Base-by-base conservation (phyloP, 78 protist genomes). In the Chrysochromulina parva region DNA sequence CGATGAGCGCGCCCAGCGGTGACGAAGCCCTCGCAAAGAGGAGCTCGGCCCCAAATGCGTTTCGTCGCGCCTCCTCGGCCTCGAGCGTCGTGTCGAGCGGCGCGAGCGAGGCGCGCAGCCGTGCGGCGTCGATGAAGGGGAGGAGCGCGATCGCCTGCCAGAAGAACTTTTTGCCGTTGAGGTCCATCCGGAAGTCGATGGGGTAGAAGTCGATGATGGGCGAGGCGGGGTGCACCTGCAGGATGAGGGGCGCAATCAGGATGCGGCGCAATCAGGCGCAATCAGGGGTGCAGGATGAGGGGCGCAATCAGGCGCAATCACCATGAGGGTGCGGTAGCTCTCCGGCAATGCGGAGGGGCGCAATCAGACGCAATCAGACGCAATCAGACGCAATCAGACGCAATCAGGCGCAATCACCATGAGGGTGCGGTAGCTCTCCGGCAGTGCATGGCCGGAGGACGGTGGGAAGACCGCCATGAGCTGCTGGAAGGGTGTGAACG, bases 391-490 rank as follows among this genome's bases (percentile, higher is more conserved):
- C 38, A 38, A 38, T 38, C 38, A 38, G 38, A 0, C n/a, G n/a
- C n/a, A n/a, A n/a, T n/a, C n/a, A n/a, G n/a, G n/a, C n/a, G n/a
- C n/a, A n/a, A n/a, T n/a, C n/a, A n/a, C n/a, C 97, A 97, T 96
- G 52, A 96, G 69, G 57, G 28, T 53, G 81, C 89, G 91, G 93
- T 89, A 94, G 9, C 92, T 59, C n/a, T 24, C 81, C 52, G 98
- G 98, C 24, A 96, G 90, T 67, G 93, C 94, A 65, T 95, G 96
- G 47, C 84, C 84, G n/a, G 84, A 74, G 57, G 52, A 4, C 19
- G 84, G 19, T 0, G 99, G 99, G 16, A 98, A 93, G 53, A 98
- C 99, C 52, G 95, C 96, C 98, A 98, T 95, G 57, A 99, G 97
- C 96, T 99, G 99, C 87, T 93, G 91, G 67, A 98, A 92, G n/a